Evolutionary conservation across 768 basidiomycete genomes (phyloP).

Genomic region (Tulasnella sp.): DNA sequence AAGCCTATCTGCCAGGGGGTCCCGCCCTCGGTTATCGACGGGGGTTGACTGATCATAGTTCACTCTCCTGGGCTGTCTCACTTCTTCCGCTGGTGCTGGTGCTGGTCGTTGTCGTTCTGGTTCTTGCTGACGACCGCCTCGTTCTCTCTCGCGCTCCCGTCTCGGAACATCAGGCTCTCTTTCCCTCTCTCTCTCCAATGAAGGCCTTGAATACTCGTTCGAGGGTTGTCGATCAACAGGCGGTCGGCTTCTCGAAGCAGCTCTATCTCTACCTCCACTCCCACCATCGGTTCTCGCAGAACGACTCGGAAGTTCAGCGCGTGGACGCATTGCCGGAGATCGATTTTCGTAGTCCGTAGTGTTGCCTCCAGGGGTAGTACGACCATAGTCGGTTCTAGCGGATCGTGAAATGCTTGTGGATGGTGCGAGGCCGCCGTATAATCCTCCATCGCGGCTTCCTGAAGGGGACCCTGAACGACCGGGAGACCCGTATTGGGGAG

Average conservation of each 20-base stretch:
- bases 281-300: background rate
- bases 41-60: background rate
- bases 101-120: background rate
- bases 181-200: background rate
- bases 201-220: constrained; percentile 6
- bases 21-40: background rate
- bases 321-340: background rate
- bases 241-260: background rate
- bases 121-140: background rate
- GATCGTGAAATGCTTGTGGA: background rate
- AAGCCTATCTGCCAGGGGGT: constrained; percentile 7
- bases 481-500: too few species aligned
- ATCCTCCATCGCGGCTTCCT: background rate
- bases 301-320: background rate
- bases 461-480: background rate
- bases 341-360: background rate
- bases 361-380: background rate
- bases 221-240: constrained; percentile 16
- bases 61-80: background rate
- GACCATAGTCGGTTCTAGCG: background rate
- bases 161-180: background rate
- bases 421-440: background rate
- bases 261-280: background rate
- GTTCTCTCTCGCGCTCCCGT: background rate
- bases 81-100: background rate